A percentile compares a stretch with the other conserved stretches of the same genome.
These are phyloP conservation scores for Clavispora fructus DNA, from an alignment of 805 yeast species.

Conservation along the genomic window DNA sequence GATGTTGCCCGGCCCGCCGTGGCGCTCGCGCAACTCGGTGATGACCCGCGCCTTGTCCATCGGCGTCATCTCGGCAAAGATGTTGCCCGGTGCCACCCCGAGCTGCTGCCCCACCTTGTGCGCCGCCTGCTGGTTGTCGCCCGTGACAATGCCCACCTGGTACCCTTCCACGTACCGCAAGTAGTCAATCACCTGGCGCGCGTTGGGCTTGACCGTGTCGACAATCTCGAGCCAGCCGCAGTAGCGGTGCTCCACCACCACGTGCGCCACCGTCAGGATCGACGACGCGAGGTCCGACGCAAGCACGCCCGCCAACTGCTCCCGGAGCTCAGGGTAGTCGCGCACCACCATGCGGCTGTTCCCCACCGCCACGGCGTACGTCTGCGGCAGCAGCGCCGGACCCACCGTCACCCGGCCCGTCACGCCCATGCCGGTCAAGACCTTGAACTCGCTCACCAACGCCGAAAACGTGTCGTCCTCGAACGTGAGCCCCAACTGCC, in stretches of 20 bases:
- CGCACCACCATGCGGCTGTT: constrained; percentile 38
- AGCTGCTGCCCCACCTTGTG: constrained; percentile 56
- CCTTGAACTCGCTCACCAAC: constrained; percentile 29
- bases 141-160: constrained; percentile 81
- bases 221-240: constrained; percentile 62
- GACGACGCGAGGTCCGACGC: constrained; percentile 16
- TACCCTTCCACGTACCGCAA: constrained; percentile 46
- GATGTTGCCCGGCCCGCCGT: constrained; percentile 26
- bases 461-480: constrained; percentile 27
- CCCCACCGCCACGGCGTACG: constrained; percentile 40
- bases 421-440: constrained; percentile 44
- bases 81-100: constrained; percentile 59
- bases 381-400: neutral
- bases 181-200: constrained; percentile 53
- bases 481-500: constrained; percentile 21
- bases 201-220: constrained; percentile 66
- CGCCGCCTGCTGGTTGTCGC: constrained; percentile 70
- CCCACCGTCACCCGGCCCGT: constrained; percentile 24
- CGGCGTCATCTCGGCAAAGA: constrained; percentile 76
- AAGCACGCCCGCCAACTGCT: constrained; percentile 5
- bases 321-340: constrained; percentile 10
- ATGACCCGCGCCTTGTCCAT: constrained; percentile 69
- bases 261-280: constrained; percentile 45
- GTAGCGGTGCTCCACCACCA: constrained; percentile 53
- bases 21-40: constrained; percentile 45